A percentile compares a stretch with the other conserved stretches of the same genome.
Evolutionary conservation across 164 flowering plant genomes (phyloP).

Genomic region (Vitis rupestris): DNA sequence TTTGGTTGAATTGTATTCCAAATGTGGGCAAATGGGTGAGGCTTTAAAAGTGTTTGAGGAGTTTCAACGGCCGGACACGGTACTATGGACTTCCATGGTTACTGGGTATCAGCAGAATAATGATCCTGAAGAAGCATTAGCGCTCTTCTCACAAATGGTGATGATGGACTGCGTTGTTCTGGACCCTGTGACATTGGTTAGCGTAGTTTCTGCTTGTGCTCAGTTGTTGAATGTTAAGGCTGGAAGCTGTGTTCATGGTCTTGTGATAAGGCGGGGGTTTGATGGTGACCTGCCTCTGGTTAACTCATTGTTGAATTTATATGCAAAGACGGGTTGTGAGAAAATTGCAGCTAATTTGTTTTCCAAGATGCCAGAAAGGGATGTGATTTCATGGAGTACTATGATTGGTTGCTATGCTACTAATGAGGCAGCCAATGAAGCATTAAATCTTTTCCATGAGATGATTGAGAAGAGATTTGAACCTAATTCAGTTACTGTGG

Average conservation of each 20-base stretch:
- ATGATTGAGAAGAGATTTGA: conserved; percentile 42
- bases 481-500: conserved; percentile 41
- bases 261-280: conserved; percentile 32
- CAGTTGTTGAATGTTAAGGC: conserved; percentile 17
- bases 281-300: conserved; percentile 28
- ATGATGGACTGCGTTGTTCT: conserved; percentile 15
- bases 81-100: conserved; percentile 62
- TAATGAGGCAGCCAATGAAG: conserved; percentile 41
- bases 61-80: conserved; percentile 45
- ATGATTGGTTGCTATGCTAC: conserved; percentile 53
- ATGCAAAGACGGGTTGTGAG: conserved; percentile 41
- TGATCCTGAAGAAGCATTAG: conserved; percentile 33
- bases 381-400: conserved; percentile 66
- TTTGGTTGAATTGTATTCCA: conserved; percentile 49
- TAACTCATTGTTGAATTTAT: conserved; percentile 55
- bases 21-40: conserved; percentile 47
- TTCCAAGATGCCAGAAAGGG: conserved; percentile 35
- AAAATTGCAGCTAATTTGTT: conserved; percentile 41
- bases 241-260: conserved; percentile 56
- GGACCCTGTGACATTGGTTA: conserved; percentile 50
- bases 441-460: conserved; percentile 42
- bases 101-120: conserved; percentile 58
- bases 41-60: conserved; percentile 46
- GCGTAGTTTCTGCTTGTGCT: conserved; percentile 54
- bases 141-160: conserved; percentile 45